Conservation (phyloP, 345 rosid species). For the Sonneratia alba region DNA sequence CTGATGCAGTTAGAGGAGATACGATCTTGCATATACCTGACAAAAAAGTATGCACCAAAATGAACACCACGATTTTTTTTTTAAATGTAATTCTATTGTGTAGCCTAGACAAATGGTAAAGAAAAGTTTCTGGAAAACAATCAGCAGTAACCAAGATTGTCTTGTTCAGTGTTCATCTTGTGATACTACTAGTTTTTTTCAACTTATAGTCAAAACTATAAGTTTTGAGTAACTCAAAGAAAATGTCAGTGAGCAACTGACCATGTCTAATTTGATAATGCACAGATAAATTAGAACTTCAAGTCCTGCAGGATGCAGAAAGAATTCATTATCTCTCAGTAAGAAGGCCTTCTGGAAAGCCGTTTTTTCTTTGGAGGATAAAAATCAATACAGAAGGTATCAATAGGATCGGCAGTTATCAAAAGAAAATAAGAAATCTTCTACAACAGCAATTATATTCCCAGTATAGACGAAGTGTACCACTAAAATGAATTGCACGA, state of each 20-base stretch:
- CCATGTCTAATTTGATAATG: not conserved
- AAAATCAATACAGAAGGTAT: not conserved
- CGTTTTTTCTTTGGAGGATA: not conserved
- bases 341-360: not conserved
- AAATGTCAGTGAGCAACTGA: not conserved
- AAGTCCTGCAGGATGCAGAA: not conserved
- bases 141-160: not conserved
- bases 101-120: not conserved
- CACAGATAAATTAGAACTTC: not conserved
- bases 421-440: not conserved
- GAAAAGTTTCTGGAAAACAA: not conserved
- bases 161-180: not conserved
- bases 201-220: not conserved
- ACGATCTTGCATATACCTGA: conserved; percentile 92
- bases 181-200: not conserved
- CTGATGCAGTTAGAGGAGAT: conserved; percentile 76
- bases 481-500: not conserved
- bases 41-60: not conserved
- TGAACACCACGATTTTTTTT: not conserved
- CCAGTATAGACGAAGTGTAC: not conserved
- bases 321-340: not conserved
- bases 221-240: not conserved
- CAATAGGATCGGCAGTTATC: not conserved
- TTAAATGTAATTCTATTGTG: not conserved
- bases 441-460: not conserved